Evolutionary conservation across 2,329 filamentous ascomycete species (phyloP).

Genomic region (Colletotrichum sp.): DNA sequence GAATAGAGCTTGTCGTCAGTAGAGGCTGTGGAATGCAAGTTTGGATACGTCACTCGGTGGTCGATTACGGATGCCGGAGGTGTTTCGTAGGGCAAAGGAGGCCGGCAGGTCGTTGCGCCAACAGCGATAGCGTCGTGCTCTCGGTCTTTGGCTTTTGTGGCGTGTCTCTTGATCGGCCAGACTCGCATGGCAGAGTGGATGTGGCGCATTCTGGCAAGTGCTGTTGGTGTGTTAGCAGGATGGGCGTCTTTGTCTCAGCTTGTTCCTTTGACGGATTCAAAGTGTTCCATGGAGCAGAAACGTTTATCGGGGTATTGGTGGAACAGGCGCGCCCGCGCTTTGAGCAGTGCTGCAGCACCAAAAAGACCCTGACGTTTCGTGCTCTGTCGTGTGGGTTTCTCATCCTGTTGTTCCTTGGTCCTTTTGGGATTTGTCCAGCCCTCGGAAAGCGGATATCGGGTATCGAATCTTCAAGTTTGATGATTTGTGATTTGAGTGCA

Average conservation of each 20-base stretch:
- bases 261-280: conserved; percentile 4
- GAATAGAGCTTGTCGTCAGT: neutral
- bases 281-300: neutral
- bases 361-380: neutral
- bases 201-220: neutral
- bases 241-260: neutral
- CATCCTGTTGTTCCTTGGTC: neutral
- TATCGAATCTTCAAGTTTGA: neutral
- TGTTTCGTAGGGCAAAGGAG: neutral
- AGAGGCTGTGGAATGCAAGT: neutral
- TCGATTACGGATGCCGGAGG: neutral
- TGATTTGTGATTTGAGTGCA: neutral
- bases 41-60: neutral
- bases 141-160: conserved; percentile 10
- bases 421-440: neutral
- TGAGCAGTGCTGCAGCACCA: neutral
- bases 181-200: conserved; percentile 3
- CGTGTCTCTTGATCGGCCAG: neutral
- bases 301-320: neutral
- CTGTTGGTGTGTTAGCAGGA: neutral
- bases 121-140: neutral
- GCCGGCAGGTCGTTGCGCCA: neutral
- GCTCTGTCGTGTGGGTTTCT: neutral
- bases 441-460: neutral
- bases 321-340: neutral